Evolutionary conservation across 768 basidiomycete genomes (phyloP).

Genomic region (Trametopsis cervina): DNA sequence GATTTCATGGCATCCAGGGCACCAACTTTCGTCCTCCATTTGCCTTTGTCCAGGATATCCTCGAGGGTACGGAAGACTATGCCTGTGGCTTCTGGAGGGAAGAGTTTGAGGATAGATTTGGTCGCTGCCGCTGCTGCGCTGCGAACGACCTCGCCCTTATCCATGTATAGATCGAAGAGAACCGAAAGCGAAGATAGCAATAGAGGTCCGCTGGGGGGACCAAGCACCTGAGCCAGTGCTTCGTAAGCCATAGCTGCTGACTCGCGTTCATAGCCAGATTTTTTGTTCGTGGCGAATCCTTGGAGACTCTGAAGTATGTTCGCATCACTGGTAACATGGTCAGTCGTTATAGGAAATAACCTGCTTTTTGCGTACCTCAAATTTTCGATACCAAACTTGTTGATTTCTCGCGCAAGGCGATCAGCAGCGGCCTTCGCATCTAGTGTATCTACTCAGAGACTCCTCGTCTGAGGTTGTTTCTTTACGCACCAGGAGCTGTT

Average conservation of each 20-base stretch:
- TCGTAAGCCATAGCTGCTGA: constrained; percentile 78
- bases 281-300: constrained; percentile 70
- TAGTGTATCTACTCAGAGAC: constrained; percentile 19
- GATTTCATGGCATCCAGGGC: constrained; percentile 79
- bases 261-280: constrained; percentile 85
- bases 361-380: constrained; percentile 48
- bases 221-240: constrained; percentile 64
- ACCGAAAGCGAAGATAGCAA: constrained; percentile 71
- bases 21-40: constrained; percentile 95
- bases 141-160: constrained; percentile 91
- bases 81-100: constrained; percentile 76
- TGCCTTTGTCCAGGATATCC: constrained; percentile 71
- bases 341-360: no score
- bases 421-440: constrained; percentile 85
- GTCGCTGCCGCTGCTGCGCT: constrained; percentile 71
- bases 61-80: constrained; percentile 64
- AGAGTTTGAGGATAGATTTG: constrained; percentile 77
- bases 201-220: constrained; percentile 62
- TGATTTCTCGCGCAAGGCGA: constrained; percentile 65
- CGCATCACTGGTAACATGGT: no score
- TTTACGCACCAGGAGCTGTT: constrained; percentile 29
- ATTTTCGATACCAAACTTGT: constrained; percentile 53
- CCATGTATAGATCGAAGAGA: constrained; percentile 81
- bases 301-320: constrained; percentile 60
- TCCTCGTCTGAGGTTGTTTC: not conserved